These are phyloP conservation scores for Chlorella vulgaris DNA, from an alignment of 139 green algal genomes.

Conservation along the genomic window DNA sequence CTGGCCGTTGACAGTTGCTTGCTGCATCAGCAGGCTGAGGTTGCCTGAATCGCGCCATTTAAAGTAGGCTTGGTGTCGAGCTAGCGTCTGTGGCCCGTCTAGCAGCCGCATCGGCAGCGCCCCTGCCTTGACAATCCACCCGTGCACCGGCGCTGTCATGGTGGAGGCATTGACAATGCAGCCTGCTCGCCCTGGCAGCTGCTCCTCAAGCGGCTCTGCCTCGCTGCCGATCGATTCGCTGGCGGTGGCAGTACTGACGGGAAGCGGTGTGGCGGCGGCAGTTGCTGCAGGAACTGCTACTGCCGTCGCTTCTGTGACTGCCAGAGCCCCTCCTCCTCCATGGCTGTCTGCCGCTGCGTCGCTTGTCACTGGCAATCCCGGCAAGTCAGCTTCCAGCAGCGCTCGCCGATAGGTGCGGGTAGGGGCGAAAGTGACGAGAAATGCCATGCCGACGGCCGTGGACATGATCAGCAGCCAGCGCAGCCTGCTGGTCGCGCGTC, in stretches of 20 bases:
- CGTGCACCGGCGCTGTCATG: neutral
- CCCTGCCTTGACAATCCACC: constrained; percentile 2
- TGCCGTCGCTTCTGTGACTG: neutral
- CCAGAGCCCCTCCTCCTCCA: neutral
- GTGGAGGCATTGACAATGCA: neutral
- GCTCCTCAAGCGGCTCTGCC: no score
- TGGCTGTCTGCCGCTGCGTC: neutral
- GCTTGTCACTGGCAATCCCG: neutral
- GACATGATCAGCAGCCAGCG: constrained; percentile 9
- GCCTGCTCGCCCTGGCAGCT: neutral
- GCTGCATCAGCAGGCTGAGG: neutral
- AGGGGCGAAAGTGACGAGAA: constrained; percentile 4
- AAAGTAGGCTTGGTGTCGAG: constrained; percentile 19
- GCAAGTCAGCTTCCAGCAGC: neutral
- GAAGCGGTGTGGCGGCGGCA: neutral
- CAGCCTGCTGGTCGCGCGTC: neutral
- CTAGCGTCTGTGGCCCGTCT: constrained; percentile 8
- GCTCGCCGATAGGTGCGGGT: neutral
- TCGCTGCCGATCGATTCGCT: neutral
- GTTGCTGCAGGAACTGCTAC: neutral
- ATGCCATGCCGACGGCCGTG: neutral
- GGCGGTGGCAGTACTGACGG: neutral
- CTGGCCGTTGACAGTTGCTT: constrained; percentile 5
- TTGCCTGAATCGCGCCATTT: constrained; percentile 14
- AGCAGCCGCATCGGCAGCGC: constrained; percentile 18